phyloP scores from a whole-genome alignment of 2,329 filamentous ascomycete species.

The Cercospora sp. region DNA sequence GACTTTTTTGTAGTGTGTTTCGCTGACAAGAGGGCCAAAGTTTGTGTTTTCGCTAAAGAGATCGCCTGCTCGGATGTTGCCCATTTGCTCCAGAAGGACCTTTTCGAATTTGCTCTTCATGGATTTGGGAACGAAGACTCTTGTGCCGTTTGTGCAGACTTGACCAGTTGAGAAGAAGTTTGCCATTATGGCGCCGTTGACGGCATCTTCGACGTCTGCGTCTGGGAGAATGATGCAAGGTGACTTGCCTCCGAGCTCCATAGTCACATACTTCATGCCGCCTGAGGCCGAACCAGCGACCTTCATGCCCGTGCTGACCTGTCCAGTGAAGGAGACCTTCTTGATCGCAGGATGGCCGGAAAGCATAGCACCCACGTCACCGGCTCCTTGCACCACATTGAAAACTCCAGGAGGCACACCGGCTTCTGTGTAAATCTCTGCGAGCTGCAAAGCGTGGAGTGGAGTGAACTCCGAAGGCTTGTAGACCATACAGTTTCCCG shows the following conservation, averaged over 20 bases:
- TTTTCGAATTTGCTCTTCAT: conserved; percentile 70
- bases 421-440: conserved; percentile 74
- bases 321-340: conserved; percentile 88
- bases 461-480: conserved; percentile 87
- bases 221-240: conserved; percentile 79
- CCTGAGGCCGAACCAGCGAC: conserved; percentile 74
- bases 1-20: conserved; percentile 75
- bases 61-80: conserved; percentile 69
- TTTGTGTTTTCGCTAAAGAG: conserved; percentile 73
- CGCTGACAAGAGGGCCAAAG: conserved; percentile 79
- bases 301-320: conserved; percentile 79
- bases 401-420: conserved; percentile 81
- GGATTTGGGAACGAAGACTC: conserved; percentile 73
- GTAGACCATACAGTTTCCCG: conserved; percentile 88
- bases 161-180: conserved; percentile 92
- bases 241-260: conserved; percentile 88
- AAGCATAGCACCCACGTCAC: conserved; percentile 73
- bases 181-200: conserved; percentile 87
- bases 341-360: conserved; percentile 71
- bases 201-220: conserved; percentile 75
- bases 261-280: conserved; percentile 86
- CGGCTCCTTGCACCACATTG: conserved; percentile 81
- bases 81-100: conserved; percentile 68
- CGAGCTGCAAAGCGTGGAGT: conserved; percentile 74
- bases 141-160: conserved; percentile 89